Evolutionary conservation across 345 rosid genomes (phyloP).

Genomic region (Gossypium rotundifolium): DNA sequence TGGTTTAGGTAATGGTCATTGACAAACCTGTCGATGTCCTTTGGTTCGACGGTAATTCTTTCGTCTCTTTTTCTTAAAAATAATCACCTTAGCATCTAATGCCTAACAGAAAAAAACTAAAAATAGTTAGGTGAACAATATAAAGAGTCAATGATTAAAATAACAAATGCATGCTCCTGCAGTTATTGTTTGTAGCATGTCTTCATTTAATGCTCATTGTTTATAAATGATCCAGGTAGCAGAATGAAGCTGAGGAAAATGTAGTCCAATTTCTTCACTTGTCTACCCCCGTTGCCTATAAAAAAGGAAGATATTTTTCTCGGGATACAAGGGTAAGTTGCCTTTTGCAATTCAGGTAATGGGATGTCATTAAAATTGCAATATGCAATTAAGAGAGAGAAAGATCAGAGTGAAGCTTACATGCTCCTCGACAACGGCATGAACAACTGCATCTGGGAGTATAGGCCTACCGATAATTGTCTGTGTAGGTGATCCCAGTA

Average conservation of each 20-base stretch:
- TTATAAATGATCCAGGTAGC: background rate
- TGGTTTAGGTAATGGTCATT: constrained; percentile 8
- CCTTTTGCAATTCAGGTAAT: background rate
- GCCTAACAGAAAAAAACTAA: constrained; percentile 45
- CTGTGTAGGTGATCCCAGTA: constrained; percentile 70
- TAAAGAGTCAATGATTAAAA: background rate
- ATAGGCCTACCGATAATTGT: constrained; percentile 81
- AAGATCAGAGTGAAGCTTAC: constrained; percentile 39
- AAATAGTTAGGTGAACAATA: background rate
- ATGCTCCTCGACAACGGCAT: constrained; percentile 97
- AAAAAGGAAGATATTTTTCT: background rate
- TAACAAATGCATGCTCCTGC: background rate
- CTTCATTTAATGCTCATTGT: background rate
- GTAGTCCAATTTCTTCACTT: background rate
- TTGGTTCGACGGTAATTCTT: constrained; percentile 85
- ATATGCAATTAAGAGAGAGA: background rate
- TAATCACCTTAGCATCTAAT: constrained; percentile 86
- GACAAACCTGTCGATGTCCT: constrained; percentile 82
- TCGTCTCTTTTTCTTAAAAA: constrained; percentile 88
- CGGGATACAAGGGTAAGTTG: background rate
- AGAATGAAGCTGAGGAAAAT: background rate
- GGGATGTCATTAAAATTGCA: background rate
- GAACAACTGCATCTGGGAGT: constrained; percentile 78
- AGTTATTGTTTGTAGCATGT: background rate
- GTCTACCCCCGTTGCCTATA: background rate